A percentile compares a stretch with the other conserved stretches of the same genome.
These are phyloP conservation scores for Prunus kanzakura DNA, from an alignment of 306 rosid genomes.

Conservation along the genomic window DNA sequence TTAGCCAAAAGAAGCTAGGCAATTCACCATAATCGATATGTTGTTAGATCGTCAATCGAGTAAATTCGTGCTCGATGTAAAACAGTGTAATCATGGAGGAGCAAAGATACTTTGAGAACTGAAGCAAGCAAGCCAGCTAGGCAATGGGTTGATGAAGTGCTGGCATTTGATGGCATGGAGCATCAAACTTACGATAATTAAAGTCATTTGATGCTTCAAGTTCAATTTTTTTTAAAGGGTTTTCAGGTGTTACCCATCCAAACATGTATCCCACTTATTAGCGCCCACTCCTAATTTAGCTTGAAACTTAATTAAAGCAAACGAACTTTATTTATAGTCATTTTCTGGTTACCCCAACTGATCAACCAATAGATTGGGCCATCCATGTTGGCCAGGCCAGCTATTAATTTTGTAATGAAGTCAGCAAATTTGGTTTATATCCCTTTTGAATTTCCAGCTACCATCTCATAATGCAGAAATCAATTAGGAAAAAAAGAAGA, in stretches of 20 bases:
- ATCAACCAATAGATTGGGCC: slow-evolving; percentile 8
- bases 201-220: slow-evolving; percentile 11
- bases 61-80: neutral
- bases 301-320: neutral
- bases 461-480: neutral
- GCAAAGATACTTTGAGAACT: slow-evolving; percentile 13
- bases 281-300: neutral
- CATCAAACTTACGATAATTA: neutral
- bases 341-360: neutral
- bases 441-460: neutral
- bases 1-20: neutral
- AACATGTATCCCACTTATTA: slow-evolving; percentile 23
- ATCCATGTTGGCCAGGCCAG: neutral
- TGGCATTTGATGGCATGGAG: slow-evolving; percentile 27
- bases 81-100: slow-evolving; percentile 19
- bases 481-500: neutral
- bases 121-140: slow-evolving; percentile 30
- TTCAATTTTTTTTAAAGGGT: neutral
- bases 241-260: slow-evolving; percentile 12
- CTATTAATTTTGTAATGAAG: neutral
- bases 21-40: no score
- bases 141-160: slow-evolving; percentile 19
- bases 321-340: neutral
- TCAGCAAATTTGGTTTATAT: neutral
- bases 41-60: no score